Base-by-base conservation (phyloP, 306 rosid genomes). In the Mimosa bimucronata region DNA sequence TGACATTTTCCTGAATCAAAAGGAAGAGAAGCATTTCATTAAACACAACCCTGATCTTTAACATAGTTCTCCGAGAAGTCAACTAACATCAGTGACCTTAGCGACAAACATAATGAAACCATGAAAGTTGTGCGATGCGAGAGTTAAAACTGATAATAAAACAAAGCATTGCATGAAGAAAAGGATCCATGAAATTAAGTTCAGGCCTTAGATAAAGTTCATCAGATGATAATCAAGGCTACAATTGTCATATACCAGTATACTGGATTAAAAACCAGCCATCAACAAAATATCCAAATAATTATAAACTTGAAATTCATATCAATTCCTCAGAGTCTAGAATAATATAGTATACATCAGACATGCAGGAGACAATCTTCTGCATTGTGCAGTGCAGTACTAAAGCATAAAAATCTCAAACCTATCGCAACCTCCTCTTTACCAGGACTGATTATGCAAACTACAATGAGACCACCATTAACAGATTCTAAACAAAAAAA, bases 1-100 rank as follows among this genome's bases (percentile, higher is more conserved):
- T 95, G 86, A 88, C 75, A 84, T 75, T 92, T 91, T 95, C 97
- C 97, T 95, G 91, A 66, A 77, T 77, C 73, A 66, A 79, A 80
- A 80, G 38, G 70, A 25, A 81, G 67, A 18, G 16, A 77, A 69
- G 69, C n/a, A 61, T 77, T 73, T 58, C 72, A 72, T 77, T 55
- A 80, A 67, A 67, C 45, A 73, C 31, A 30, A 60, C 75, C 34
- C 29, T 48, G 58, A 76, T 41, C 76, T 80, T 50, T 55, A 73
- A 48, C 46, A 62, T 34, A 30, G 66, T 42, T 73, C 75, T 72
- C 77, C 29, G 68, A 83, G n/a, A 64, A 79, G 84, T 82, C 71
- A 66, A 76, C 12, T 7, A 38, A 45, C 66, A 58, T 40, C 79
- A 57, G 48, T 29, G 77, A 13, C 37, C 65, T 48, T 53, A 18